phyloP scores from a whole-genome alignment of 257 asterid genomes.

The Phtheirospermum japonicum region DNA sequence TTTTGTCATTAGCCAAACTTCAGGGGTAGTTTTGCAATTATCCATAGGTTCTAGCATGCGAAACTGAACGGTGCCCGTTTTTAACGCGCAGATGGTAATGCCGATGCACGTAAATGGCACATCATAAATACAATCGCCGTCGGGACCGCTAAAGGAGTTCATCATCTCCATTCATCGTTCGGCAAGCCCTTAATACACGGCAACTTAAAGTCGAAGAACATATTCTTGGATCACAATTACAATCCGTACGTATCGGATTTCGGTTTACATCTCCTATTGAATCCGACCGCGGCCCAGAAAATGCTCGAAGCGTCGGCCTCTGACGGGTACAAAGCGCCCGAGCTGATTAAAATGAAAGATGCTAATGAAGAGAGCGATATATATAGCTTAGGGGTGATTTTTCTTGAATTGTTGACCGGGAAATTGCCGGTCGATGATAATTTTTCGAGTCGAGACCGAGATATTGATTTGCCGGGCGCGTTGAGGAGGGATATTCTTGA shows the following conservation, averaged over 20 bases:
- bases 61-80: not conserved
- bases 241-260: constrained; percentile 68
- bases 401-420: constrained; percentile 65
- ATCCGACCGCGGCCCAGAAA: constrained; percentile 61
- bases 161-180: constrained; percentile 55
- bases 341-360: constrained; percentile 73
- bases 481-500: constrained; percentile 55
- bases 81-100: constrained; percentile 47
- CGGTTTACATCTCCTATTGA: constrained; percentile 72
- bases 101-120: constrained; percentile 63
- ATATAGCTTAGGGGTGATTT: constrained; percentile 67
- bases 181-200: constrained; percentile 72
- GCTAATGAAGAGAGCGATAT: constrained; percentile 56
- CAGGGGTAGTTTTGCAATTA: not conserved
- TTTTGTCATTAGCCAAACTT: not conserved
- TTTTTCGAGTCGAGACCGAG: constrained; percentile 43
- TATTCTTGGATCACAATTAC: constrained; percentile 50
- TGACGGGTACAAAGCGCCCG: constrained; percentile 77
- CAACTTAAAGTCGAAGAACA: constrained; percentile 69
- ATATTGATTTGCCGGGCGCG: constrained; percentile 52
- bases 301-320: constrained; percentile 68
- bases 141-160: constrained; percentile 60
- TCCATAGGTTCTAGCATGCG: not conserved
- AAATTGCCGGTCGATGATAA: constrained; percentile 49
- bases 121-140: constrained; percentile 52